Percentiles rank a stretch among this genome's conserved stretches.
Evolutionary conservation across 176 grass and related monocot species (phyloP).

Genomic region (Saccharum officinarum): DNA sequence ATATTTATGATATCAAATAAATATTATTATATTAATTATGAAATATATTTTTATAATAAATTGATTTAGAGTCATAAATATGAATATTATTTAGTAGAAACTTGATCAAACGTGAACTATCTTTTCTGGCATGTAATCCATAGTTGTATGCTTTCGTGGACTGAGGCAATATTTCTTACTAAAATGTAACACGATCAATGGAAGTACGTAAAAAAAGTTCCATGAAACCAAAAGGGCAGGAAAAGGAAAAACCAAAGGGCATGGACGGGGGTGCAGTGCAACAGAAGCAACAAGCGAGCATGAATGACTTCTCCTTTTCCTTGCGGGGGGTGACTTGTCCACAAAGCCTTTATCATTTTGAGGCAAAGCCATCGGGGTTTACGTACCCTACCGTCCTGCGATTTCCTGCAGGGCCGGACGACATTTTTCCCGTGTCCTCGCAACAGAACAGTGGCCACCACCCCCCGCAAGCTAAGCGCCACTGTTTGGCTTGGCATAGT

Average conservation of each 20-base stretch:
- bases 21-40: too few relatives aligned
- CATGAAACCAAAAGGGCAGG: not conserved
- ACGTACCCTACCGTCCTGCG: constrained; percentile 5
- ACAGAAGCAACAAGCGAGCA: constrained; percentile 37
- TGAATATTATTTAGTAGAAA: too few relatives aligned
- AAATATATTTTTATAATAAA: too few relatives aligned
- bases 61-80: too few relatives aligned
- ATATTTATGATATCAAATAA: too few relatives aligned
- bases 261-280: not conserved
- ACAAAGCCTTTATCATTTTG: constrained; percentile 41
- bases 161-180: too few relatives aligned
- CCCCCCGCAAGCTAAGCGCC: too few relatives aligned
- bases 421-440: not conserved
- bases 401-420: not conserved
- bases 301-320: constrained; percentile 36
- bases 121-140: too few relatives aligned
- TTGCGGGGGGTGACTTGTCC: constrained; percentile 27
- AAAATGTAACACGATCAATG: not conserved
- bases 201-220: not conserved
- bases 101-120: too few relatives aligned
- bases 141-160: too few relatives aligned
- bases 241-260: too few relatives aligned
- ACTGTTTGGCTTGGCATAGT: not conserved
- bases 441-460: not conserved
- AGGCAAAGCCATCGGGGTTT: constrained; percentile 11